Base-by-base conservation (phyloP, 176 grass and related monocot species). In the Oryza glaberrima region DNA sequence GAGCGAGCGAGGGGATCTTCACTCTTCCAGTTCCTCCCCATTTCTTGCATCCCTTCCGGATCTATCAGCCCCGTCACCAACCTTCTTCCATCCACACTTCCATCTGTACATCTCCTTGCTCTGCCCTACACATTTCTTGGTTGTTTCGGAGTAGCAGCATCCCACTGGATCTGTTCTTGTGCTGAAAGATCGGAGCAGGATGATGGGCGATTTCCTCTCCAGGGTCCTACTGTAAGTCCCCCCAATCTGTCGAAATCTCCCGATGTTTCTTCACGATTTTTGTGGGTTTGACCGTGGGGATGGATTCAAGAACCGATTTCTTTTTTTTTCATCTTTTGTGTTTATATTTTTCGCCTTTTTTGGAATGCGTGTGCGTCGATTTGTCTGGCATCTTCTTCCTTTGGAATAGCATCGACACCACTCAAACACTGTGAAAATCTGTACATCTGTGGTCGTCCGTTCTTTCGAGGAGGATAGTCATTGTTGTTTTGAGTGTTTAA, bases 121-220 rank as follows among this genome's bases (percentile, higher is more conserved):
- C 10, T 9, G 28, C 5, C 20, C 51, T 15, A 9, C 34, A 12
- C 22, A 17, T 12, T 34, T 65, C 30, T 54, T 70, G 45, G 5
- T 54, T 52, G 10, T 81, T 40, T 56, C 7, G 11, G 77, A 12
- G 10, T 13, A 17, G 17, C 46, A 35, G 6, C 1, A 12, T n/a
- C 65, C 69, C 43, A 80, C 77, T 71, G 34, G 75, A 72, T 82
- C 34, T 82, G 34, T 23, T 73, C 14, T 1, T 44, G 73, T n/a
- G 72, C 46, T 34, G 72, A 11, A 22, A 52, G 19, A 16, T 75
- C 30, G 41, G 72, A 22, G 22, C 36, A 87, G 19, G 2, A 89
- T 90, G 88, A 87, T 90, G 67, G 88, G 88, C 36, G 80, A 69
- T 34, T 90, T 90, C 74, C 67, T 90, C 68, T 82, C 88, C 60